Percentiles rank a stretch among this genome's conserved stretches.
phyloP scores from a whole-genome alignment of 495 filamentous ascomycete species.

The Staphylotrichum tortipilum region DNA sequence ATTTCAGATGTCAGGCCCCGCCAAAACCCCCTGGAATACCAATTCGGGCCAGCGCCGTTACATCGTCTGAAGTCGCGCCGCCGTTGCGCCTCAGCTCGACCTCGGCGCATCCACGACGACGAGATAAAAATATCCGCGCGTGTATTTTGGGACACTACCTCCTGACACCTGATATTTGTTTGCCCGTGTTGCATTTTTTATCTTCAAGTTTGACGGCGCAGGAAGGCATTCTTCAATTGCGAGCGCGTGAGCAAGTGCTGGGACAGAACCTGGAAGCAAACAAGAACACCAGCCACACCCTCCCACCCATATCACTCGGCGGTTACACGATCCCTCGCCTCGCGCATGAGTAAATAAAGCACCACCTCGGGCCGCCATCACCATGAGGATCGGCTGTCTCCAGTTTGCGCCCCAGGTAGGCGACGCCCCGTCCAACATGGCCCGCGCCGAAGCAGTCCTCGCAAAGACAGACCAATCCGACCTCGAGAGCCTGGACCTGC shows the following conservation, averaged over 20 bases:
- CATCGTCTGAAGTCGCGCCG: neutral
- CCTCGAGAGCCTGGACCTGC: constrained; percentile 55
- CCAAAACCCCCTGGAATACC: neutral
- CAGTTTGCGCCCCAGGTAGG: constrained; percentile 71
- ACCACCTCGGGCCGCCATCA: constrained; percentile 10
- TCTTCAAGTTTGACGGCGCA: neutral
- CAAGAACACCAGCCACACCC: too few relatives aligned
- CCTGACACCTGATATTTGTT: neutral
- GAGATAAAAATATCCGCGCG: constrained; percentile 3
- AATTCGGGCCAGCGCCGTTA: neutral
- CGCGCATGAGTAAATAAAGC: too few relatives aligned
- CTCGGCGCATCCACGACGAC: neutral
- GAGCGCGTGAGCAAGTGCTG: too few relatives aligned
- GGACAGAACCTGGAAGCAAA: too few relatives aligned
- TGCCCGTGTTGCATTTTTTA: neutral
- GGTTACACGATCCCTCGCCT: too few relatives aligned
- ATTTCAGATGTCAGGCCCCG: neutral
- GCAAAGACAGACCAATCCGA: constrained; percentile 42
- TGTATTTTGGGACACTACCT: constrained; percentile 3
- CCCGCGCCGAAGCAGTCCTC: constrained; percentile 63
- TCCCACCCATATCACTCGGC: too few relatives aligned
- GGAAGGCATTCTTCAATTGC: too few relatives aligned
- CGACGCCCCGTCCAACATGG: constrained; percentile 67
- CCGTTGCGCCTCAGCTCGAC: neutral
- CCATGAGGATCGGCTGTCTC: constrained; percentile 73